Evolutionary conservation across 75 land plant genomes (phyloP), one percentile per base, ranked within the genome.

Genomic region (Azolla pinnata): DNA sequence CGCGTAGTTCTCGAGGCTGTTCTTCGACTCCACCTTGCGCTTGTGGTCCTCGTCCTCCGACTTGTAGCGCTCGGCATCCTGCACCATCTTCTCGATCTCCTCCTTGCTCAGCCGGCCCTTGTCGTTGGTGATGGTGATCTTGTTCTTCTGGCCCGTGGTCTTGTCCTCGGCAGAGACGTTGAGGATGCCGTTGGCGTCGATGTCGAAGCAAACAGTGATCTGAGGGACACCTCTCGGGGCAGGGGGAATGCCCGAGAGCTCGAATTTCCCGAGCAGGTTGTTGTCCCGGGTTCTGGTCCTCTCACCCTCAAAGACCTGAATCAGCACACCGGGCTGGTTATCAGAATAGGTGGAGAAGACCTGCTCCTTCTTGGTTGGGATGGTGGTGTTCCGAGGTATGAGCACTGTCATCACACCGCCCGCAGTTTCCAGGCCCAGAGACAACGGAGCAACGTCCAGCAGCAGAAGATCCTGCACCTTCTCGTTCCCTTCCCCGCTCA

Each of bases 61-160:
- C 63, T 72, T 75, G 53, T 73, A 72, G 14, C 33, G 57, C 69
- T 75, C 64, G n/a, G 77, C 78, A 16, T 75, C 76, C 21, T 72
- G 77, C 16, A 75, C 78, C 76, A 75, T 57, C 64, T 75, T 75
- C 62, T 72, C 75, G 40, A 76, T 72, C 59, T 72, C 78, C 19
- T 72, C 78, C 69, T 73, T 75, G 10, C 77, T 72, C 44, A 74
- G 21, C 53, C 77, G 31, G 1, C 77, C 77, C 62, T 74, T 72
- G 51, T 74, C 77, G 62, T 75, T 75, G 46, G 78, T 75, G 23
- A 75, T 75, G 17, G 76, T 70, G 54, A 71, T 75, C 76, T 75
- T 75, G 62, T 71, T 71, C 58, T 71, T 75, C 26, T 61, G 48
- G 12, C 78, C 78, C 0, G 78, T 53, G 17, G 75, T 72, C 60